Conservation (phyloP, 2,329 filamentous ascomycete species). For the Verticillium nonalfalfae region DNA sequence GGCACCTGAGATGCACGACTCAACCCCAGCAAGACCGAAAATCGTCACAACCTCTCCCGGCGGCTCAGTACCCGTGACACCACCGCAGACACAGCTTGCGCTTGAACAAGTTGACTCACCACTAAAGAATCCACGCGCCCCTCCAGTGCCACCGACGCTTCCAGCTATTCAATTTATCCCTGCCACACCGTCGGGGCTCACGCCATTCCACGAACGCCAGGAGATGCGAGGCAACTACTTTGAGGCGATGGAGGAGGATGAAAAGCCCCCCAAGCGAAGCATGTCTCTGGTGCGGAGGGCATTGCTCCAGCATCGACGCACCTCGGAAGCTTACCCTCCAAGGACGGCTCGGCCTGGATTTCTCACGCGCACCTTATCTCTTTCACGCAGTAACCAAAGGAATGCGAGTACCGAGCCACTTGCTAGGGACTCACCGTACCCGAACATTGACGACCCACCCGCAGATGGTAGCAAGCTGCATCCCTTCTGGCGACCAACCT, state of each 20-base stretch:
- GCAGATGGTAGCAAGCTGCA: slow-evolving; percentile 50
- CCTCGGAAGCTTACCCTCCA: slow-evolving; percentile 35
- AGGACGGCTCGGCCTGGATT: slow-evolving; percentile 32
- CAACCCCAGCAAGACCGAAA: slow-evolving; percentile 23
- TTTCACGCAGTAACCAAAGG: slow-evolving; percentile 33
- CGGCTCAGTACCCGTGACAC: slow-evolving; percentile 38
- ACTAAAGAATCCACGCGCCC: slow-evolving; percentile 54
- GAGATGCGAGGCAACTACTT: slow-evolving; percentile 48
- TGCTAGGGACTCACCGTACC: slow-evolving; percentile 25
- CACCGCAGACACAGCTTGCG: slow-evolving; percentile 41
- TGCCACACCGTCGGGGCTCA: slow-evolving; percentile 54
- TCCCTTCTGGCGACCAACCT: slow-evolving; percentile 55
- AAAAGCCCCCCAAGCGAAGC: slow-evolving; percentile 33
- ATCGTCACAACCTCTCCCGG: slow-evolving; percentile 32
- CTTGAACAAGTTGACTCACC: slow-evolving; percentile 55
- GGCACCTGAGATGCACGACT: slow-evolving; percentile 29
- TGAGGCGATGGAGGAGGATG: slow-evolving; percentile 33
- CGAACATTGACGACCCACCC: slow-evolving; percentile 36
- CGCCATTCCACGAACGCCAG: slow-evolving; percentile 46
- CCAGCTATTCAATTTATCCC: slow-evolving; percentile 52
- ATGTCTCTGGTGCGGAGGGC: slow-evolving; percentile 48
- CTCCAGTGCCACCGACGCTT: slow-evolving; percentile 35
- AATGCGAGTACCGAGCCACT: slow-evolving; percentile 9
- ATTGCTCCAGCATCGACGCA: slow-evolving; percentile 40
- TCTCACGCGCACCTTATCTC: slow-evolving; percentile 45